Evolutionary conservation across 352 stramenopile species (phyloP), one percentile per base, ranked within the genome.

Genomic region (Phytophthora sojae): DNA sequence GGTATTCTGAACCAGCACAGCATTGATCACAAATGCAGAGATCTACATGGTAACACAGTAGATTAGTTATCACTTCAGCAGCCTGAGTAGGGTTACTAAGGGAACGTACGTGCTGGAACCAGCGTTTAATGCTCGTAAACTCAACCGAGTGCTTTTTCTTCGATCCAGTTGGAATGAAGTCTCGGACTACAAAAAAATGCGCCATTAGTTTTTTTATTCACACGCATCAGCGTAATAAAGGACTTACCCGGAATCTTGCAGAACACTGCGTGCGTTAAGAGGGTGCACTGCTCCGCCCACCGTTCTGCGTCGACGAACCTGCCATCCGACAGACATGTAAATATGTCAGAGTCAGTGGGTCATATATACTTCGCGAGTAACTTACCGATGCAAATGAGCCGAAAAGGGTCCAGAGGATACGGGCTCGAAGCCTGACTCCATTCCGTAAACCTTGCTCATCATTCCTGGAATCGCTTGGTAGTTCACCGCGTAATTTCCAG

Each of bases 21-120:
- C 82, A 56, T 96, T 96, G 64, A 95, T 85, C 14, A 96, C 90
- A 47, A 92, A 94, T 2, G 86, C 88, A 47, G 86, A 92, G 3
- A 95, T 64, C 89, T 96, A 61, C 12, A 52, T 5, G 42, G 63
- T 37, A 6, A 30, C 14, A 61, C 25, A 62, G 17, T 4, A 57
- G 2, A 54, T 25, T 4, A 29, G 51, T 72, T 42, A 71, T 23
- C 4, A 29, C 32, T 21, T 37, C 32, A 19, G 54, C 4, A 19
- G 17, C 32, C 44, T n/a, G 15, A 7, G 14, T 57, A 44, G 1
- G 17, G 4, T 11, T 50, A 57, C 64, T 11, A 51, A 29, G 56
- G 17, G 6, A 29, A 73, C 85, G 15, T 81, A 96, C 90, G 66
- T 96, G 87, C 58, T 96, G 88, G 61, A 96, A 96, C 88, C 88